These are phyloP conservation scores for Diaporthe ilicicola DNA, from an alignment of 2,329 filamentous ascomycete species.

Conservation along the genomic window DNA sequence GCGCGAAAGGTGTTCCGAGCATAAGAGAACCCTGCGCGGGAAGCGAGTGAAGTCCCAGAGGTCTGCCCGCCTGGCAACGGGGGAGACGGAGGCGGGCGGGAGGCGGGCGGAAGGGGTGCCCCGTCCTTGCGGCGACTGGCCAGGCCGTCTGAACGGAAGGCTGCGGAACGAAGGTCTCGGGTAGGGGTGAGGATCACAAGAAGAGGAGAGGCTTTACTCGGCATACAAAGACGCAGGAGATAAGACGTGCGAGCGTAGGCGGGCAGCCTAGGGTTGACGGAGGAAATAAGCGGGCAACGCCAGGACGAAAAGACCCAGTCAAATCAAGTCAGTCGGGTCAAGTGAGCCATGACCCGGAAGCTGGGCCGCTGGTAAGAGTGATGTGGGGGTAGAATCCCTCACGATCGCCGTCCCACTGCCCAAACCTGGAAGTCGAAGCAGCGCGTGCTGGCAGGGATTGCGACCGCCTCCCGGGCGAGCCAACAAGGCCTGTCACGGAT, in stretches of 20 bases:
- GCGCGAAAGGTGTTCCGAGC: neutral
- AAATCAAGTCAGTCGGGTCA: constrained; percentile 19
- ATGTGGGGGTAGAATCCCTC: constrained; percentile 30
- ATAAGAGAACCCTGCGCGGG: neutral
- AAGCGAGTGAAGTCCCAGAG: constrained; percentile 12
- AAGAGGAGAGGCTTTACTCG: constrained; percentile 19
- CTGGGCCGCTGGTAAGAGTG: constrained; percentile 21
- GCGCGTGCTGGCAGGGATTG: constrained; percentile 30
- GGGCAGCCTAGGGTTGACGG: constrained; percentile 19
- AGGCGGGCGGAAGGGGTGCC: constrained; percentile 18
- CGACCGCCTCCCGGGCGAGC: constrained; percentile 26
- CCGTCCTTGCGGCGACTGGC: constrained; percentile 22
- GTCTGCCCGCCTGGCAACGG: constrained; percentile 26
- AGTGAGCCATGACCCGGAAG: constrained; percentile 23
- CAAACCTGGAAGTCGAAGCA: constrained; percentile 30
- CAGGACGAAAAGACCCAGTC: constrained; percentile 22
- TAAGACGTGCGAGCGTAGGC: constrained; percentile 22
- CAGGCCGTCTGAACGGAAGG: constrained; percentile 14
- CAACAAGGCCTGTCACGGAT: constrained; percentile 4
- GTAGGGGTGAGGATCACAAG: constrained; percentile 17
- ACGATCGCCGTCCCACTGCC: constrained; percentile 31
- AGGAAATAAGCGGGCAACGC: constrained; percentile 19
- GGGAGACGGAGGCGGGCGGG: constrained; percentile 20
- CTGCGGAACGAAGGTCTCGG: constrained; percentile 5
- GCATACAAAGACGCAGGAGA: constrained; percentile 16